Percentiles rank a stretch among this genome's conserved stretches.
Conservation (phyloP, 306 rosid species). For the Cucumis melo region DNA sequence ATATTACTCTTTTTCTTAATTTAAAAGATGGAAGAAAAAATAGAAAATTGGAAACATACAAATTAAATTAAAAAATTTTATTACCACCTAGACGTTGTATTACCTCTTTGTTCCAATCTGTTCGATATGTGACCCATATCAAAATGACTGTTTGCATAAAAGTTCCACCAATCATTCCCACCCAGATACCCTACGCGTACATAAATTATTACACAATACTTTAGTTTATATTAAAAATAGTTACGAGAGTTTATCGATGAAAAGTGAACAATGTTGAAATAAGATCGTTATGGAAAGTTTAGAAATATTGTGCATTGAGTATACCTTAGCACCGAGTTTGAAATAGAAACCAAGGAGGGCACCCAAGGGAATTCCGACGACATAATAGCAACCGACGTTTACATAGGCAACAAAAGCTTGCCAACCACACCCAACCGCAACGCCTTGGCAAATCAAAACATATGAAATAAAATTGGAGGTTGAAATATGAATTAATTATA, state of each 20-base stretch:
- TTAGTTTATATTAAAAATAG: not conserved
- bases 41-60: no score
- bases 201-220: not conserved
- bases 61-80: not conserved
- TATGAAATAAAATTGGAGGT: not conserved
- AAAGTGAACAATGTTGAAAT: no score
- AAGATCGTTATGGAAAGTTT: no score
- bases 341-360: constrained; percentile 55
- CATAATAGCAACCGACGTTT: constrained; percentile 55
- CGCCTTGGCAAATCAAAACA: not conserved
- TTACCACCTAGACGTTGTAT: not conserved
- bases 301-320: not conserved
- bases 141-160: constrained; percentile 48
- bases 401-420: constrained; percentile 66
- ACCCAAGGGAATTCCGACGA: constrained; percentile 50
- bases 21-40: no score
- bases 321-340: constrained; percentile 48
- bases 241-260: not conserved
- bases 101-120: constrained; percentile 67
- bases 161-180: constrained; percentile 75
- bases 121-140: constrained; percentile 44
- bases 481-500: not conserved
- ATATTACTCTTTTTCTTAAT: no score
- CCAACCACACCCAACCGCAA: constrained; percentile 65
- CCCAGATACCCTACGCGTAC: constrained; percentile 52